These are phyloP conservation scores for Yueomyces sinensis DNA, from an alignment of 805 yeast genomes.

Conservation along the genomic window DNA sequence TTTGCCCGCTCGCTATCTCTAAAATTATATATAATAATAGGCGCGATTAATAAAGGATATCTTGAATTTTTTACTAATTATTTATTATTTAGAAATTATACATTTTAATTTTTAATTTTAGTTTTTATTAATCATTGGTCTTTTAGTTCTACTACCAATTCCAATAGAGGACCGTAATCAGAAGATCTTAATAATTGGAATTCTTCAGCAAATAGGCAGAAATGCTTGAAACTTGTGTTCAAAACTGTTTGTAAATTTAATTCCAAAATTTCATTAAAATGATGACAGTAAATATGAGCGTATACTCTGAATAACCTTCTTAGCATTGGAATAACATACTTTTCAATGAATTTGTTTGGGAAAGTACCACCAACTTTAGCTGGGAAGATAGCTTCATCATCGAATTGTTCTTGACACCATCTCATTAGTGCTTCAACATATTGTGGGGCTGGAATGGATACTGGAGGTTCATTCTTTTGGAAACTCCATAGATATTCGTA, in stretches of 20 bases:
- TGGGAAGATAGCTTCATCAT: slow-evolving; percentile 84
- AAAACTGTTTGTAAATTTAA: slow-evolving; percentile 84
- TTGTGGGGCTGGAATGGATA: slow-evolving; percentile 85
- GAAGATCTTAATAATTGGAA: slow-evolving; percentile 62
- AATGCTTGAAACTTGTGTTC: slow-evolving; percentile 90
- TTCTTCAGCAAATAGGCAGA: slow-evolving; percentile 75
- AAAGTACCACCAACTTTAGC: slow-evolving; percentile 84
- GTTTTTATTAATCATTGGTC: slow-evolving; percentile 13
- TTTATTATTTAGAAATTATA: too few relatives aligned
- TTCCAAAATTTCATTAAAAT: slow-evolving; percentile 88
- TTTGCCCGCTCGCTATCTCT: background rate
- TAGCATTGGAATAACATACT: slow-evolving; percentile 69
- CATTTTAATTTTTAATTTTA: too few relatives aligned
- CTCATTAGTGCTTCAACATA: slow-evolving; percentile 87
- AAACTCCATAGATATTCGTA: slow-evolving; percentile 97
- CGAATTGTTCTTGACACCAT: slow-evolving; percentile 90
- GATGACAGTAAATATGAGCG: slow-evolving; percentile 97
- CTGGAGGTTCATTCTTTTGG: slow-evolving; percentile 52
- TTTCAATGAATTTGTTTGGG: slow-evolving; percentile 64
- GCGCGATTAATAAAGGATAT: too few relatives aligned
- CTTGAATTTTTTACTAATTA: too few relatives aligned
- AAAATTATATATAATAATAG: too few relatives aligned
- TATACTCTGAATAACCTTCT: slow-evolving; percentile 87
- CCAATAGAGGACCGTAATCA: slow-evolving; percentile 88
- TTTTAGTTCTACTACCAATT: slow-evolving; percentile 44